These are phyloP conservation scores for Wickerhamiella spandovensis DNA, from an alignment of 805 yeast species.

Conservation along the genomic window DNA sequence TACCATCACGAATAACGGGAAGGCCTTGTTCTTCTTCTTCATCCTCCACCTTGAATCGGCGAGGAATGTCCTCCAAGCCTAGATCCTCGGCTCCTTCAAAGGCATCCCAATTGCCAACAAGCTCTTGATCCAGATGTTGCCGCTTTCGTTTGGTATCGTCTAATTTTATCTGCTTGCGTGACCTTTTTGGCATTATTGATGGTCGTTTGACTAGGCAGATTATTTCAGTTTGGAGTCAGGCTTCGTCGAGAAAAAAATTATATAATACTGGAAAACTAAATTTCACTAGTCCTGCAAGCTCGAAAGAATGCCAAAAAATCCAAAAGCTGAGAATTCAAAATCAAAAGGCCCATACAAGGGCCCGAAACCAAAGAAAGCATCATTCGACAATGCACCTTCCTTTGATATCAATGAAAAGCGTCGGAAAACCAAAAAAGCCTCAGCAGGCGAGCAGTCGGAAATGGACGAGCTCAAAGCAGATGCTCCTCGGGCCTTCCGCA, in stretches of 20 bases:
- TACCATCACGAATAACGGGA: constrained; percentile 66
- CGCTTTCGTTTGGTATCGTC: constrained; percentile 5
- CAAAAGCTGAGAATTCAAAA: not conserved
- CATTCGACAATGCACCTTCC: constrained; percentile 14
- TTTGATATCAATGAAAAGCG: constrained; percentile 7
- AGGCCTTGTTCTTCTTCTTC: constrained; percentile 46
- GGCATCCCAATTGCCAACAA: constrained; percentile 5
- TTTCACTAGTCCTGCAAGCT: not conserved
- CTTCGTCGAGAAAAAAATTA: not conserved
- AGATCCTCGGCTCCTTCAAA: constrained; percentile 47
- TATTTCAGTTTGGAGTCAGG: not conserved
- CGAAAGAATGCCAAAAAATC: not conserved
- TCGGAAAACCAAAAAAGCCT: constrained; percentile 7
- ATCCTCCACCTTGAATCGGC: constrained; percentile 31
- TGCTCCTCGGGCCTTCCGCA: constrained; percentile 24
- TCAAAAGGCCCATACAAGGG: constrained; percentile 16
- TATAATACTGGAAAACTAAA: constrained; percentile 1
- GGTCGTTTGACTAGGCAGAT: not conserved
- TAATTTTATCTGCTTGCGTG: constrained; percentile 3
- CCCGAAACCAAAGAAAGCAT: constrained; percentile 5
- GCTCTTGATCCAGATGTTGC: constrained; percentile 9
- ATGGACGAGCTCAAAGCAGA: constrained; percentile 14
- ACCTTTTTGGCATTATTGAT: constrained; percentile 9
- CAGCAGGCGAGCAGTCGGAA: constrained; percentile 7
- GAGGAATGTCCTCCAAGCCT: constrained; percentile 63